A percentile compares a stretch with the other conserved stretches of the same genome.
phyloP scores from a whole-genome alignment of 2,329 filamentous ascomycete genomes.

The Ophiocordyceps camponoti-floridani region DNA sequence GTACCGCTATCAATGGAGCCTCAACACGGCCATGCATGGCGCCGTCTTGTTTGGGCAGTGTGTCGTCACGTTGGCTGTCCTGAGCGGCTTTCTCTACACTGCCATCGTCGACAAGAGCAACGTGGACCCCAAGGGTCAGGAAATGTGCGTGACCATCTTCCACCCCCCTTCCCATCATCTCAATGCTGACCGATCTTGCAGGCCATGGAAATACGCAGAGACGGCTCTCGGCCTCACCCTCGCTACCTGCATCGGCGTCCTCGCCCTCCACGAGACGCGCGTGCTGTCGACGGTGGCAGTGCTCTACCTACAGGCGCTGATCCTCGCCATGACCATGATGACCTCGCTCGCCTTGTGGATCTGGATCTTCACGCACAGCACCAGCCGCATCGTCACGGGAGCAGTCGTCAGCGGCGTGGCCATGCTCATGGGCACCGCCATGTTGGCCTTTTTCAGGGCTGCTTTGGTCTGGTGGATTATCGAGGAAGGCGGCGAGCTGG shows the following conservation, averaged over 20 bases:
- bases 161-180: too few relatives aligned
- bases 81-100: not conserved
- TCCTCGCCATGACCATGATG: constrained; percentile 7
- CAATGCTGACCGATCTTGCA: constrained; percentile 1
- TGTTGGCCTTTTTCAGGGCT: constrained; percentile 12
- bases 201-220: constrained; percentile 10
- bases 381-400: constrained; percentile 7
- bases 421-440: constrained; percentile 10
- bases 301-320: constrained; percentile 10
- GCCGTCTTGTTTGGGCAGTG: constrained; percentile 1
- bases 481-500: constrained; percentile 1
- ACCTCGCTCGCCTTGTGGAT: constrained; percentile 7
- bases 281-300: constrained; percentile 9
- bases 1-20: not conserved
- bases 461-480: constrained; percentile 11
- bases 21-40: not conserved
- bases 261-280: constrained; percentile 10
- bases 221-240: constrained; percentile 5
- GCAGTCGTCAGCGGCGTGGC: constrained; percentile 10
- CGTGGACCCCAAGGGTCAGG: not conserved
- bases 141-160: not conserved
- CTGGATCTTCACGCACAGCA: constrained; percentile 7
- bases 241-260: constrained; percentile 7
- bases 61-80: not conserved
- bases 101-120: not conserved